Conservation (phyloP, 768 basidiomycete genomes). For the Tylopilus felleus region DNA sequence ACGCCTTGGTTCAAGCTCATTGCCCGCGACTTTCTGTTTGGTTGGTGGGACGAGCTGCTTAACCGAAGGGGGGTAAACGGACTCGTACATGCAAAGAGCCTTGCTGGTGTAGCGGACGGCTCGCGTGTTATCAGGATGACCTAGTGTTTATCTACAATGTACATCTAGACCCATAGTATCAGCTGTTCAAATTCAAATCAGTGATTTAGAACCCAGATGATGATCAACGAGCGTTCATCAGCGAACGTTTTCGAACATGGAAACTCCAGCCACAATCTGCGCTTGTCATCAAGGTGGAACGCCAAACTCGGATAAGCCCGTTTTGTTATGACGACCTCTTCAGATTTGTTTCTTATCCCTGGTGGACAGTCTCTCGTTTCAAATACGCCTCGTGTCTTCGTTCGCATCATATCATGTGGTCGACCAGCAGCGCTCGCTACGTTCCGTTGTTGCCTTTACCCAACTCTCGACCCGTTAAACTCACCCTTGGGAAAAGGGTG, state of each 20-base stretch:
- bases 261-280: too few species aligned
- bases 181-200: too few species aligned
- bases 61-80: conserved; percentile 55
- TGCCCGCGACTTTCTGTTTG: conserved; percentile 92
- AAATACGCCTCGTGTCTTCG: not conserved
- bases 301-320: not conserved
- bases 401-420: conserved; percentile 15
- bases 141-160: conserved; percentile 19
- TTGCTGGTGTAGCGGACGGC: conserved; percentile 63
- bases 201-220: not conserved
- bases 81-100: conserved; percentile 47
- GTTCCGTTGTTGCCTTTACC: conserved; percentile 5
- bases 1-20: conserved; percentile 99
- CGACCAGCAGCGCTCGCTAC: conserved; percentile 7
- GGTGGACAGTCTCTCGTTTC: conserved; percentile 1
- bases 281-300: not conserved
- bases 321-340: too few species aligned
- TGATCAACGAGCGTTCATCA: too few species aligned
- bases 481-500: conserved; percentile 2
- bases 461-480: conserved; percentile 5
- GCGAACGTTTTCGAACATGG: too few species aligned
- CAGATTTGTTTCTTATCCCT: not conserved
- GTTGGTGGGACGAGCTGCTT: conserved; percentile 95
- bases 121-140: conserved; percentile 70
- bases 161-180: too few species aligned